These are phyloP conservation scores for Phytophthora podocarpi DNA, from an alignment of 352 stramenopile genomes.

Conservation along the genomic window DNA sequence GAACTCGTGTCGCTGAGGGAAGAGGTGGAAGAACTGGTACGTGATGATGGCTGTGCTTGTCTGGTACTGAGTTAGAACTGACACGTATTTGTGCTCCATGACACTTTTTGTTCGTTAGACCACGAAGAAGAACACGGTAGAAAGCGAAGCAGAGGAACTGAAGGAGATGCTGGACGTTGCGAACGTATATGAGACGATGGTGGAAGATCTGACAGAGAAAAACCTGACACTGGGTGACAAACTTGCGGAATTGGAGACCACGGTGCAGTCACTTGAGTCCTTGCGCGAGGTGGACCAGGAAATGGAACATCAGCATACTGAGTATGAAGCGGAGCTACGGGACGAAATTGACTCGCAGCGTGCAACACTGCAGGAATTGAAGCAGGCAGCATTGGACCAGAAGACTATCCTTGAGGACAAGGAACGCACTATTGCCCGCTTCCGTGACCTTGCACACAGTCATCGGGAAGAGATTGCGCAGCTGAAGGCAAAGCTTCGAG, in stretches of 20 bases:
- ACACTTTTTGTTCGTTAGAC: conserved; percentile 45
- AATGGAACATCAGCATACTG: conserved; percentile 88
- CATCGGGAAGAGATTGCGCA: conserved; percentile 79
- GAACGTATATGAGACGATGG: conserved; percentile 89
- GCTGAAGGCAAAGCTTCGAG: conserved; percentile 74
- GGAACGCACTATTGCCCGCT: conserved; percentile 80
- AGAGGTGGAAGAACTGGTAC: conserved; percentile 75
- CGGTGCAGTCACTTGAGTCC: conserved; percentile 75
- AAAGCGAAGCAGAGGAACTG: conserved; percentile 79
- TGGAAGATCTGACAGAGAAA: conserved; percentile 89
- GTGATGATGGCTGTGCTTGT: conserved; percentile 10
- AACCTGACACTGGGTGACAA: conserved; percentile 86
- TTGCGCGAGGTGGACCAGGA: conserved; percentile 87
- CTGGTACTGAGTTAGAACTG: conserved; percentile 6
- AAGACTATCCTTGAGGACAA: conserved; percentile 75
- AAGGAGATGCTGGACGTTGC: conserved; percentile 88
- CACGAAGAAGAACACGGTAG: conserved; percentile 55
- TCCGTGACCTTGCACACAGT: conserved; percentile 70
- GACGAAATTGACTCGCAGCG: conserved; percentile 72
- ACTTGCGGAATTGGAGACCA: conserved; percentile 75
- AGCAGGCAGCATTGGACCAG: conserved; percentile 53
- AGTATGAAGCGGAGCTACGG: conserved; percentile 81
- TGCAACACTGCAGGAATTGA: conserved; percentile 59
- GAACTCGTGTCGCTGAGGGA: conserved; percentile 68
- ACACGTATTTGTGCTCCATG: background rate